Evolutionary conservation across 1,284 basidiomycete species (phyloP), one percentile per base, ranked within the genome.

Genomic region (Rhodotorula glutinis): DNA sequence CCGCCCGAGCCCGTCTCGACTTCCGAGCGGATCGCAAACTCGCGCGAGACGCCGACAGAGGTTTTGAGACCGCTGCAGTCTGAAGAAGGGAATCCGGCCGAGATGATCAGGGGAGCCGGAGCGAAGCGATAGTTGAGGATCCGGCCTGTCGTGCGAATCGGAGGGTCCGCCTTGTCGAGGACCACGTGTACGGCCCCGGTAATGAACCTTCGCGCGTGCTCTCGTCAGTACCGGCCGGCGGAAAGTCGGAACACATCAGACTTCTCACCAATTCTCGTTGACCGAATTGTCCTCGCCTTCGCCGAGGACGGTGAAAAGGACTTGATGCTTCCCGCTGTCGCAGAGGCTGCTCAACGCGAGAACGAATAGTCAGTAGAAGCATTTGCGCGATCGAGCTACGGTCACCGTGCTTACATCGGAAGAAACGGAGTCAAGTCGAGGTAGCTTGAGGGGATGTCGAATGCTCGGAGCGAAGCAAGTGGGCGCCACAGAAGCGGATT

Each of bases 401-500:
- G n/a, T n/a, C n/a, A n/a, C n/a, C n/a, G n/a, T n/a, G 30, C 57
- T 43, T 52, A 55, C 58, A 53, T 44, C n/a, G 57, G 67, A 17
- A 74, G n/a, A 51, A 72, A 71, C 0, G 73, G 72, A 8, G 73
- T 63, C 19, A 70, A 53, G 58, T 74, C 72, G 10, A 73, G 52
- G 38, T 65, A 65, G 44, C 67, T 63, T 4, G 67, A 64, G 4
- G 73, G 73, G 30, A 69, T 57, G 49, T 75, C 71, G 53, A 68
- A 73, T 3, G 73, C 72, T 27, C 73, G 63, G 13, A 66, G 69
- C 16, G 70, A 66, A 13, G 70, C 66, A 19, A 75, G 53, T 8
- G 73, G 73, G 4, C 73, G 70, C 72, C 73, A 75, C 19, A 72
- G 67, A 1, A 68, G 56, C 10, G 72, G 73, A 9, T 69, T 70